Percentiles rank a stretch among this genome's conserved stretches.
Evolutionary conservation across 2,329 filamentous ascomycete genomes (phyloP).

Genomic region (Trichothecium sympodiale): DNA sequence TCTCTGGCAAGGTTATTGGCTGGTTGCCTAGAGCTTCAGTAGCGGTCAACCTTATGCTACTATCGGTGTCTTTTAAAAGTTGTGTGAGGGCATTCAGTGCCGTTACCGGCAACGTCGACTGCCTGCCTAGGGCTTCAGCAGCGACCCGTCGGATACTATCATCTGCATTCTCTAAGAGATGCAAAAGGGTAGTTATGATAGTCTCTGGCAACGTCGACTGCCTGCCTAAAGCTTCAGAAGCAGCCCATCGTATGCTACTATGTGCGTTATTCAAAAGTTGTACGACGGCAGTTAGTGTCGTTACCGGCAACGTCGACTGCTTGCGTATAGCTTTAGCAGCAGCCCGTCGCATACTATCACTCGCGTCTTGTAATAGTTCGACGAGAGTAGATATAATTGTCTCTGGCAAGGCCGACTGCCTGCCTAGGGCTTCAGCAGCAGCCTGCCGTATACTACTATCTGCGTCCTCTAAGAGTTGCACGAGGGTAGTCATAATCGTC

Average conservation of each 20-base stretch:
- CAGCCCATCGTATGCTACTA: background rate
- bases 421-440: background rate
- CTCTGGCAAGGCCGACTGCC: background rate
- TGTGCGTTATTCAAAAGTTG: background rate
- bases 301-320: conserved; percentile 1
- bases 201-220: conserved; percentile 1
- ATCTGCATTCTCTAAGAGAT: background rate
- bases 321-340: conserved; percentile 1
- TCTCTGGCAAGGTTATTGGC: background rate
- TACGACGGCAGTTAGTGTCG: background rate
- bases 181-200: background rate
- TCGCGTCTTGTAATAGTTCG: background rate
- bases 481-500: background rate
- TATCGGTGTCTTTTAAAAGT: background rate
- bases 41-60: background rate
- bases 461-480: background rate
- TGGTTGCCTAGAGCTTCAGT: background rate
- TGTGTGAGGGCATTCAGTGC: background rate
- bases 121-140: conserved; percentile 1
- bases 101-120: conserved; percentile 1
- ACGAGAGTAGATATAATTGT: background rate
- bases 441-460: background rate
- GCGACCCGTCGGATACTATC: background rate
- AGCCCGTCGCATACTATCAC: background rate
- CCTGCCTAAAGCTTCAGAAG: background rate